Base-by-base conservation (phyloP, 2,329 filamentous ascomycete genomes). In the Scytalidium lignicola region DNA sequence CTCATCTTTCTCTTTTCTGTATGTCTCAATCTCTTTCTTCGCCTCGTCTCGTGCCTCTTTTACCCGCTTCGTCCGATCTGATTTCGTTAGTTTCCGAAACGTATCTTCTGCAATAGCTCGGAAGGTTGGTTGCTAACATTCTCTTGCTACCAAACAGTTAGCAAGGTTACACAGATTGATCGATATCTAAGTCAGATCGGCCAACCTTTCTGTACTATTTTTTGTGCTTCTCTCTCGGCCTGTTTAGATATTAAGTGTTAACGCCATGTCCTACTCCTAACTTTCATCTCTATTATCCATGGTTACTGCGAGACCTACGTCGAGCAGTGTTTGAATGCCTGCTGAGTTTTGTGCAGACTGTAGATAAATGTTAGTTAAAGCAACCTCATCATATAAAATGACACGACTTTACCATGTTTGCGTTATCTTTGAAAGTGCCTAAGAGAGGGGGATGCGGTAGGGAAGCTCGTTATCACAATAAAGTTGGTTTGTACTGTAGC, bases 271-370 rank as follows among this genome's bases (percentile, higher is more conserved):
- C 39, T 28, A 20, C 23, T 46, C 44, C 29, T 13, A 28, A 32
- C 46, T 48, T 29, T 47, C 23, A 23, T 18, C 21, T 37, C 13
- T 23, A 23, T 19, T 4, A 29, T 19, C 23, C 23, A 20, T 23
- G 43, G 20, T 12, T 17, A 49, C 39, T 26, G 47, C n/a, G n/a
- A 39, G 46, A 62, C 86, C 65, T 86, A 99, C 93, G 74, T 97
- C 93, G 74, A 99, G 90, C 66, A 99, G 85, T 67, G 92, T 97
- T 75, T 97, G 92, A 69, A 99, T 99, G 72, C 93, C 93, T 65
- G 89, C 86, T 59, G 93, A 97, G 78, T 97, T 97, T 76, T 97
- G 93, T 67, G 92, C 93, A 69, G 93, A 93, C 92, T 97, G 66
- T 62, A 55, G 12, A 37, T 37, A 13, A 37, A 37, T 37, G 45